phyloP scores from a whole-genome alignment of 305 asterid species.

The Galium porrigens region DNA sequence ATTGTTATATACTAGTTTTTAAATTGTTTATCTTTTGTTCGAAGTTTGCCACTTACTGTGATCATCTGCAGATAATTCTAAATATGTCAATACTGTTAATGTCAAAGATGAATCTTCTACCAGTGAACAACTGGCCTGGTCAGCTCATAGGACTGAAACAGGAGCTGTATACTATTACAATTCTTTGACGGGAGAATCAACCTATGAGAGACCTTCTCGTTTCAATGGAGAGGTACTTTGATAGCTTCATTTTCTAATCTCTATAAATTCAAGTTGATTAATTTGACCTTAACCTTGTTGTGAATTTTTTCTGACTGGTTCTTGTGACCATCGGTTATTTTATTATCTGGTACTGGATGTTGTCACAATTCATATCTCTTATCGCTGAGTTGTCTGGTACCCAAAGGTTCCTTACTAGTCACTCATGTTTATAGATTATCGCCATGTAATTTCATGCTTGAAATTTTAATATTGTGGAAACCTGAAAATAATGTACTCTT shows the following conservation, averaged over 20 bases:
- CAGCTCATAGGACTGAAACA: constrained; percentile 78
- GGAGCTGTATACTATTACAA: constrained; percentile 80
- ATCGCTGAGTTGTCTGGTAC: neutral
- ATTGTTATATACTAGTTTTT: neutral
- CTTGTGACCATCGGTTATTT: neutral
- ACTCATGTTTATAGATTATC: neutral
- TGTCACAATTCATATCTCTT: neutral
- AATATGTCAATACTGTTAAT: constrained; percentile 28
- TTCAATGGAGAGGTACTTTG: constrained; percentile 72
- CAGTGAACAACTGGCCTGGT: constrained; percentile 55
- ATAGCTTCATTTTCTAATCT: neutral
- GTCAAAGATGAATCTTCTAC: constrained; percentile 31
- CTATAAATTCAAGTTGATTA: neutral
- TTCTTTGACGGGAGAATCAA: constrained; percentile 75
- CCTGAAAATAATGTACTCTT: neutral
- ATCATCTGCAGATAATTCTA: constrained; percentile 31
- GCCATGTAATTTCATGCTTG: neutral
- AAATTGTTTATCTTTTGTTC: constrained; percentile 1
- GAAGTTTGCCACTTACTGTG: neutral
- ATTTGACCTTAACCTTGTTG: neutral
- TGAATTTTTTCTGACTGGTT: neutral
- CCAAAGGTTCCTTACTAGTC: neutral
- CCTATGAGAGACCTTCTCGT: constrained; percentile 69
- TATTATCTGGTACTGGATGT: neutral
- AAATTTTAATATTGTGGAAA: neutral